Conservation (phyloP, 1,284 basidiomycete genomes). For the Sporisorium reilianum region DNA sequence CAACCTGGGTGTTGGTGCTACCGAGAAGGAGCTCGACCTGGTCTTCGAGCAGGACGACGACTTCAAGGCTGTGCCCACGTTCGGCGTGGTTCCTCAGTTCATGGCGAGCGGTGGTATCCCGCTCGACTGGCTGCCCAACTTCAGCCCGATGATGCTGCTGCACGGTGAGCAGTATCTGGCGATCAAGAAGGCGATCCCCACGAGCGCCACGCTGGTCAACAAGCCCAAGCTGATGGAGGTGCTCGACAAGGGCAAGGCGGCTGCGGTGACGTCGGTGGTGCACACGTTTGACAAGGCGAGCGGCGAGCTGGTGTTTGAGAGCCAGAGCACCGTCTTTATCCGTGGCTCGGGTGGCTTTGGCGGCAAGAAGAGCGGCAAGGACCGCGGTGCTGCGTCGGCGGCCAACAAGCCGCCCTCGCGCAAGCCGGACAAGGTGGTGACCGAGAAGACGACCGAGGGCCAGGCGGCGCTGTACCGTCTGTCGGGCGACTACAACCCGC, state of each 20-base stretch:
- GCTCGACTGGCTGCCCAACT: conserved; percentile 91
- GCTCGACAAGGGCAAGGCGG: conserved; percentile 67
- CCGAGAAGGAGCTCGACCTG: conserved; percentile 90
- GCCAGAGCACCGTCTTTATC: conserved; percentile 90
- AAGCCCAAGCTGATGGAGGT: conserved; percentile 76
- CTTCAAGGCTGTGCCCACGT: conserved; percentile 89
- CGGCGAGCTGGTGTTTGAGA: conserved; percentile 89
- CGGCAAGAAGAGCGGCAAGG: conserved; percentile 86
- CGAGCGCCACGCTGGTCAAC: conserved; percentile 84
- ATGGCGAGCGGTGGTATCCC: conserved; percentile 65
- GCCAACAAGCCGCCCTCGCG: conserved; percentile 79
- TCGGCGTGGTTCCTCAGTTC: conserved; percentile 96
- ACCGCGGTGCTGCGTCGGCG: conserved; percentile 90
- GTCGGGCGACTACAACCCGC: conserved; percentile 77
- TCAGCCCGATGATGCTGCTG: conserved; percentile 92
- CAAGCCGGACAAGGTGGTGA: conserved; percentile 64
- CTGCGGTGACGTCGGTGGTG: conserved; percentile 51
- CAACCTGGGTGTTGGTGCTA: conserved; percentile 95
- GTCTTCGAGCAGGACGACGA: conserved; percentile 89
- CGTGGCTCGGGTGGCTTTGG: conserved; percentile 95
- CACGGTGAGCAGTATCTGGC: conserved; percentile 97
- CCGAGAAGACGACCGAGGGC: conserved; percentile 62
- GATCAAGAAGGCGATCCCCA: conserved; percentile 89
- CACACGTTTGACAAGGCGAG: conserved; percentile 70
- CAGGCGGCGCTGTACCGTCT: conserved; percentile 80